A percentile compares a stretch with the other conserved stretches of the same genome.
phyloP scores from a whole-genome alignment of 2,329 filamentous ascomycete species.

The Penicillium sp. region DNA sequence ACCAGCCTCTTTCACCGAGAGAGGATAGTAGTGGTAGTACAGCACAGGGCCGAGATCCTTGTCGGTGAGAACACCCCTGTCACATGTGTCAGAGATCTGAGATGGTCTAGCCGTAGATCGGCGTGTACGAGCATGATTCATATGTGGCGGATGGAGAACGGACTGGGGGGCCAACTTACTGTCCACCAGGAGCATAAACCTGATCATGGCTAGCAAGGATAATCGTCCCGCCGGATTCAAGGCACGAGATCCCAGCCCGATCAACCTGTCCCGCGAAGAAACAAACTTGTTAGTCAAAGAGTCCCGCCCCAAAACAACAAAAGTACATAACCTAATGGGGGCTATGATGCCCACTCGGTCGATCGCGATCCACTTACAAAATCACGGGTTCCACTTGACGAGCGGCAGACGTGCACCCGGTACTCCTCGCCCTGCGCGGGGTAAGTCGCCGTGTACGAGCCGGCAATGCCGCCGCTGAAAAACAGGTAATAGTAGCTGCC shows the following conservation, averaged over 20 bases:
- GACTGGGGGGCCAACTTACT: conserved; percentile 49
- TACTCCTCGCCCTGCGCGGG: conserved; percentile 64
- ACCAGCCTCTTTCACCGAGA: conserved; percentile 54
- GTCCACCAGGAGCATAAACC: conserved; percentile 68
- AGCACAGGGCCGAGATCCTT: conserved; percentile 54
- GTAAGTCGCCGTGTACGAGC: conserved; percentile 52
- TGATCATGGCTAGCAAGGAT: conserved; percentile 62
- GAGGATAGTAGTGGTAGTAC: conserved; percentile 61
- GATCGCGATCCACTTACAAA: conserved; percentile 48
- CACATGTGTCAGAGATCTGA: conserved; percentile 7
- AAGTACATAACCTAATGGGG: neutral
- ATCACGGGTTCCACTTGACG: conserved; percentile 51
- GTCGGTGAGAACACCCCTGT: conserved; percentile 36
- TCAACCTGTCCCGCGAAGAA: conserved; percentile 46
- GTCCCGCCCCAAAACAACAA: neutral
- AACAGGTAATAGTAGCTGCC: conserved; percentile 65
- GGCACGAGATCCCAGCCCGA: conserved; percentile 55
- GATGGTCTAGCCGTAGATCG: neutral
- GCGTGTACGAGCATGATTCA: too few relatives aligned
- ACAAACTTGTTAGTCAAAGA: neutral
- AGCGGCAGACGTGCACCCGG: conserved; percentile 65
- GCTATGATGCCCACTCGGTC: neutral
- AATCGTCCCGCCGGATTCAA: conserved; percentile 60
- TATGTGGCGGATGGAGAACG: neutral
- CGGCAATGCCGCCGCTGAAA: conserved; percentile 62